Evolutionary conservation across 768 basidiomycete genomes (phyloP).

Genomic region (Pulveroboletus sp.): DNA sequence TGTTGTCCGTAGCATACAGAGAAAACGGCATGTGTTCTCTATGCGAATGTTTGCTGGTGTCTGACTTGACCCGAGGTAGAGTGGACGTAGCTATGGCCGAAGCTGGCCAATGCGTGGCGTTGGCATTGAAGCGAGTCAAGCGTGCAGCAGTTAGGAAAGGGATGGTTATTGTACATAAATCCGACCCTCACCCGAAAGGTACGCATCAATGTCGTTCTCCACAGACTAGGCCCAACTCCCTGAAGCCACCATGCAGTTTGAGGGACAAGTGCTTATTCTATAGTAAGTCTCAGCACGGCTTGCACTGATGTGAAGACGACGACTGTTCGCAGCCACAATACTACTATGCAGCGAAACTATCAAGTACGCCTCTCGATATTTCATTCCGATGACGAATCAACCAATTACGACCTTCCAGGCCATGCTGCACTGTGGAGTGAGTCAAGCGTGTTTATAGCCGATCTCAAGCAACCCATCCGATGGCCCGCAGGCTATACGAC

Average conservation of each 20-base stretch:
- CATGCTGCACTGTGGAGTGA: constrained; percentile 89
- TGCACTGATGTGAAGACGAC: constrained; percentile 1
- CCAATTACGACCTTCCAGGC: constrained; percentile 40
- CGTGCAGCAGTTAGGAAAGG: constrained; percentile 84
- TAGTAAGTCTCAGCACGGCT: constrained; percentile 53
- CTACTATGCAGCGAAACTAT: constrained; percentile 88
- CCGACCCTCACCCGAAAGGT: constrained; percentile 77
- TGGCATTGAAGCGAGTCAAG: constrained; percentile 87
- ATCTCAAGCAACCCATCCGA: constrained; percentile 1
- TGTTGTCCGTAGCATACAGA: constrained; percentile 85
- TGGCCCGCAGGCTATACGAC: constrained; percentile 67
- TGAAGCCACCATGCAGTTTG: constrained; percentile 71
- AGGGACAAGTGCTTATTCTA: constrained; percentile 89
- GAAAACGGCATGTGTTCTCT: constrained; percentile 63
- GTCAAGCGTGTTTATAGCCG: constrained; percentile 17
- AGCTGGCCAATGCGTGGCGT: constrained; percentile 92
- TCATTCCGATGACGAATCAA: neutral
- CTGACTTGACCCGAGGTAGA: constrained; percentile 34
- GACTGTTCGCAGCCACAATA: constrained; percentile 62
- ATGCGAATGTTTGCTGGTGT: neutral
- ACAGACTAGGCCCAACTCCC: neutral
- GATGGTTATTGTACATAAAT: constrained; percentile 85
- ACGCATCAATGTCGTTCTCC: constrained; percentile 6
- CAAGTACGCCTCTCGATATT: constrained; percentile 49
- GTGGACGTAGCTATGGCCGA: constrained; percentile 81